Conservation (phyloP, 2,329 filamentous ascomycete genomes). For the Trichoderma sp. region DNA sequence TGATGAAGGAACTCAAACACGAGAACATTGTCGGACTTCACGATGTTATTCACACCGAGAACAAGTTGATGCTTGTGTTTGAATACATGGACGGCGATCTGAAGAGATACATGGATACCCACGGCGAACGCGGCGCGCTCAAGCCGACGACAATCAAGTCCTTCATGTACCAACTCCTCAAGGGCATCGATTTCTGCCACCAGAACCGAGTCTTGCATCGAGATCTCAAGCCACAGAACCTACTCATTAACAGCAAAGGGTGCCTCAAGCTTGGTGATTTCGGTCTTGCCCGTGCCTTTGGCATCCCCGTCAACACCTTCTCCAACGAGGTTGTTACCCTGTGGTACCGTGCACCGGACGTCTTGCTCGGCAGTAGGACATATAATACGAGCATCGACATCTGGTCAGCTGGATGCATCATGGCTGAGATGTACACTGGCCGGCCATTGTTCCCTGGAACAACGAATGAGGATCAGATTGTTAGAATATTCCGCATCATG, state of each 20-base stretch:
- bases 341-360: constrained; percentile 97
- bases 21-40: constrained; percentile 97
- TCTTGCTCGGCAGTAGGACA: constrained; percentile 87
- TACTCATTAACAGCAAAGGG: constrained; percentile 90
- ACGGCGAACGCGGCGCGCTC: constrained; percentile 84
- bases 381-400: constrained; percentile 99
- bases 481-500: constrained; percentile 98
- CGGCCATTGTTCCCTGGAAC: constrained; percentile 94
- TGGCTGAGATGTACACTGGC: constrained; percentile 99
- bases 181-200: constrained; percentile 97
- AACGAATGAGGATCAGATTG: constrained; percentile 95
- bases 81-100: constrained; percentile 99
- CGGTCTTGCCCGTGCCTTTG: constrained; percentile 89
- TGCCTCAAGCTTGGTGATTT: constrained; percentile 93
- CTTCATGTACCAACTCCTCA: constrained; percentile 97
- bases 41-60: constrained; percentile 99
- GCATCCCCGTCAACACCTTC: constrained; percentile 97
- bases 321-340: constrained; percentile 97
- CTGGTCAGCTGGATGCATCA: constrained; percentile 98
- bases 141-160: constrained; percentile 93
- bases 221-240: constrained; percentile 93
- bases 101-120: constrained; percentile 97
- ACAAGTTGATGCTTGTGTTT: constrained; percentile 99
- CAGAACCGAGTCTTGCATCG: constrained; percentile 95
- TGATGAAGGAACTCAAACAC: constrained; percentile 99